phyloP scores from a whole-genome alignment of 1,139 yeast genomes.

The Taiozyma sp. region DNA sequence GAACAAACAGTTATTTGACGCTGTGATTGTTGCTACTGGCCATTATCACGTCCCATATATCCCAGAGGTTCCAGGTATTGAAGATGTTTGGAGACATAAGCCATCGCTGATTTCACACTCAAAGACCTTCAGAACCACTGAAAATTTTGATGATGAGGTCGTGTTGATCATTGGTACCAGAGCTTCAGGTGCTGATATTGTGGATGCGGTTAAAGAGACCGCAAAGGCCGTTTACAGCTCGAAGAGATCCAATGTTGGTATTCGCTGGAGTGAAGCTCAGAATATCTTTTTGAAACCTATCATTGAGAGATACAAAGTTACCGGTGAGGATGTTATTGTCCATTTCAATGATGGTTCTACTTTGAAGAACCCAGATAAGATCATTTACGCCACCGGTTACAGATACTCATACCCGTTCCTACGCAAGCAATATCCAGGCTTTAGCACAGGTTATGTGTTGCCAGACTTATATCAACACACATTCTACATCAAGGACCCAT shows the following conservation, averaged over 20 bases:
- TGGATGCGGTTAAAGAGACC: constrained; percentile 17
- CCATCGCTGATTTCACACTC: constrained; percentile 34
- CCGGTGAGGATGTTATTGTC: constrained; percentile 18
- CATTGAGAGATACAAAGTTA: constrained; percentile 13
- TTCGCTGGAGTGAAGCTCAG: constrained; percentile 5
- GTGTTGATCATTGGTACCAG: constrained; percentile 41
- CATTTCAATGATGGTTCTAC: constrained; percentile 28
- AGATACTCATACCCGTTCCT: constrained; percentile 40
- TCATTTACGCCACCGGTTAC: constrained; percentile 44
- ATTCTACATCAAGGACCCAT: constrained; percentile 34
- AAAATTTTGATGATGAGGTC: constrained; percentile 28
- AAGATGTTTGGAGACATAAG: constrained; percentile 22
- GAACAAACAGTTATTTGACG: constrained; percentile 42
- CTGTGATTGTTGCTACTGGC: constrained; percentile 50
- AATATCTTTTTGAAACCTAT: constrained; percentile 17
- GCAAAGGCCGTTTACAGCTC: constrained; percentile 24
- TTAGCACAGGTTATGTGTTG: constrained; percentile 27
- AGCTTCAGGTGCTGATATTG: constrained; percentile 42
- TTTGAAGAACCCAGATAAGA: constrained; percentile 26
- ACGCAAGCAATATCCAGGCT: constrained; percentile 26
- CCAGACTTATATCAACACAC: constrained; percentile 35
- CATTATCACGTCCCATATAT: constrained; percentile 49
- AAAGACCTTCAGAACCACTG: constrained; percentile 31
- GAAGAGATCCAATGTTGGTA: constrained; percentile 10
- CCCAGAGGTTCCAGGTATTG: constrained; percentile 41